A percentile compares a stretch with the other conserved stretches of the same genome.
These are phyloP conservation scores for Kluyveromyces dobzhanskii DNA, from an alignment of 805 yeast species.

Conservation along the genomic window DNA sequence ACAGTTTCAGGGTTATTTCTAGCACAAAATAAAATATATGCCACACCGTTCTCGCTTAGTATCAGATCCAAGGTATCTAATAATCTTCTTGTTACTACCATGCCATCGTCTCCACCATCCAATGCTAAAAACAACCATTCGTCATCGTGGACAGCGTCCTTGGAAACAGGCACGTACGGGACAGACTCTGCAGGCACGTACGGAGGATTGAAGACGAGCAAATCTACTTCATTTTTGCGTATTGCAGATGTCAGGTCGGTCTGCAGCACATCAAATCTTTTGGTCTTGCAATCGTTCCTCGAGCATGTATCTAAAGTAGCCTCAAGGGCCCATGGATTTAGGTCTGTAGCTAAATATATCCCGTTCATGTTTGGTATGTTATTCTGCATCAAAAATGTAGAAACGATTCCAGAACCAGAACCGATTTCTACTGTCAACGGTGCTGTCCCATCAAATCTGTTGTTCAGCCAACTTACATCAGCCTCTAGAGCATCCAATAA, in stretches of 20 bases:
- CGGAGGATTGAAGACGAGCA: constrained; percentile 89
- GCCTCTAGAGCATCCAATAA: constrained; percentile 72
- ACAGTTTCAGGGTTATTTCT: constrained; percentile 72
- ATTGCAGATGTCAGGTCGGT: constrained; percentile 50
- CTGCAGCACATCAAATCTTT: constrained; percentile 42
- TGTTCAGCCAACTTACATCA: constrained; percentile 34
- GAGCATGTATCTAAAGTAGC: constrained; percentile 40
- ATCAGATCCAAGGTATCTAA: constrained; percentile 45
- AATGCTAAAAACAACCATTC: constrained; percentile 86
- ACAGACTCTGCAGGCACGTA: constrained; percentile 84
- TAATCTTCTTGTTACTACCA: constrained; percentile 70
- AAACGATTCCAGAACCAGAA: constrained; percentile 83
- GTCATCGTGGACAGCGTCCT: constrained; percentile 34
- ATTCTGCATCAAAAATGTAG: constrained; percentile 59
- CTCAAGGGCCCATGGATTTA: constrained; percentile 69
- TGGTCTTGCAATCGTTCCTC: constrained; percentile 24
- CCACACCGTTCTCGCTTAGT: constrained; percentile 57
- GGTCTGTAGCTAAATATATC: constrained; percentile 60
- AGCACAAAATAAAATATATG: constrained; percentile 87
- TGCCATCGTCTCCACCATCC: constrained; percentile 84
- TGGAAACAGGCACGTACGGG: constrained; percentile 46
- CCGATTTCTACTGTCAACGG: constrained; percentile 80
- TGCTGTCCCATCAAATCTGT: constrained; percentile 19
- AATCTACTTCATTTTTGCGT: constrained; percentile 43
- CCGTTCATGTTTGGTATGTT: constrained; percentile 36